Evolutionary conservation across 257 asterid species (phyloP).

Genomic region (Verbena officinalis): DNA sequence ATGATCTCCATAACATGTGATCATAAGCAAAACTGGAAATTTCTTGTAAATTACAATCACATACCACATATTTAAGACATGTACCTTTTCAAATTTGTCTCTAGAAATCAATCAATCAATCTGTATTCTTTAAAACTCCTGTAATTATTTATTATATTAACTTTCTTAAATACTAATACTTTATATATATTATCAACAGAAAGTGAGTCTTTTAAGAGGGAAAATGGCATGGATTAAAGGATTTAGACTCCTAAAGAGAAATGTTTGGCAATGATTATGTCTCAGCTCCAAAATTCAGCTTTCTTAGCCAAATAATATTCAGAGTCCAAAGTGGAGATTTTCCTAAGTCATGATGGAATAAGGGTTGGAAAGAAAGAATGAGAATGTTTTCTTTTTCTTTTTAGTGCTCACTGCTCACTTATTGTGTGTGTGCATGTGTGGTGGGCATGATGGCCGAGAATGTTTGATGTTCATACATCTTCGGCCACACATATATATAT

Average conservation of each 20-base stretch:
- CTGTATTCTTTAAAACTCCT: too few relatives aligned
- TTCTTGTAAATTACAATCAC: too few relatives aligned
- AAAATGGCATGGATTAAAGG: constrained; percentile 42
- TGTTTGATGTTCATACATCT: constrained; percentile 34
- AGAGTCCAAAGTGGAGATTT: constrained; percentile 58
- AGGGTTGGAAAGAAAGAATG: constrained; percentile 34
- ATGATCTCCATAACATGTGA: too few relatives aligned
- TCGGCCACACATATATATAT: constrained; percentile 43
- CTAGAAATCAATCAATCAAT: too few relatives aligned
- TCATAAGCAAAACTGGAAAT: too few relatives aligned
- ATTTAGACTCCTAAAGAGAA: constrained; percentile 39
- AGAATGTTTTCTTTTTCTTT: constrained; percentile 36
- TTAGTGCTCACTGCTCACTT: constrained; percentile 32
- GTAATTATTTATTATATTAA: too few relatives aligned
- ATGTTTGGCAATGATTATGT: constrained; percentile 59
- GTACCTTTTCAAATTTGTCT: too few relatives aligned
- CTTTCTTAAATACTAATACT: not conserved
- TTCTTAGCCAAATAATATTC: constrained; percentile 33
- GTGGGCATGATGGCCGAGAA: constrained; percentile 38
- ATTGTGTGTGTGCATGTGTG: constrained; percentile 27
- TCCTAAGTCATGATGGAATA: constrained; percentile 49
- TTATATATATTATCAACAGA: constrained; percentile 10
- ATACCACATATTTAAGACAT: too few relatives aligned
- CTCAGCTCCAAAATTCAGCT: constrained; percentile 51
- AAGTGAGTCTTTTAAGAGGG: constrained; percentile 22